Evolutionary conservation across 2,329 filamentous ascomycete genomes (phyloP).

Genomic region (Zymoseptoria tritici): DNA sequence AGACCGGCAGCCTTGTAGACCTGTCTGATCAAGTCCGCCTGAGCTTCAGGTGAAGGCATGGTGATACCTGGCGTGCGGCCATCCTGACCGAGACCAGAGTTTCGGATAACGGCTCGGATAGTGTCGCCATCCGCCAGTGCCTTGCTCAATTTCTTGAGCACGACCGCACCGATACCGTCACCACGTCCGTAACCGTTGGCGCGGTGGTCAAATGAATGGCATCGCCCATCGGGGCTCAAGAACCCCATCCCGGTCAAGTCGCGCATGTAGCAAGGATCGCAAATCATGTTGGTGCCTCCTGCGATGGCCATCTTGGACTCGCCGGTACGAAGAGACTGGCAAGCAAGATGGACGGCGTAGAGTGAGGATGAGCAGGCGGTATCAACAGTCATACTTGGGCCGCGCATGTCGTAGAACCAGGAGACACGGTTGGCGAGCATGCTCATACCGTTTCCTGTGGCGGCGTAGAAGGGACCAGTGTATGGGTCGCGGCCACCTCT

Average conservation of each 20-base stretch:
- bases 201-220: conserved; percentile 24
- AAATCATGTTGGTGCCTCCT: conserved; percentile 5
- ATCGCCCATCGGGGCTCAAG: conserved; percentile 27
- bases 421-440: conserved; percentile 10
- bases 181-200: conserved; percentile 48
- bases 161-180: conserved; percentile 45
- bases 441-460: conserved; percentile 9
- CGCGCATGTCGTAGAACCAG: conserved; percentile 12
- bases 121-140: conserved; percentile 12
- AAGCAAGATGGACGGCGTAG: conserved; percentile 11
- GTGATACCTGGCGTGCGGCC: conserved; percentile 33
- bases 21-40: conserved; percentile 20
- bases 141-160: conserved; percentile 39
- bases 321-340: conserved; percentile 6
- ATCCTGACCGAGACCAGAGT: conserved; percentile 31
- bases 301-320: conserved; percentile 6
- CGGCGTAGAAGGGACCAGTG: conserved; percentile 11
- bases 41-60: conserved; percentile 29
- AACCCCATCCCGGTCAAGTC: conserved; percentile 12
- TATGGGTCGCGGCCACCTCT: conserved; percentile 9
- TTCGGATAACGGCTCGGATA: conserved; percentile 31
- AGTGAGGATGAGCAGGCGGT: conserved; percentile 8
- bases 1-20: conserved; percentile 6
- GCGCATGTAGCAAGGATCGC: conserved; percentile 3
- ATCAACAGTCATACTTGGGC: conserved; percentile 14